Base-by-base conservation (phyloP, 768 basidiomycete species). In the Russula foetens region DNA sequence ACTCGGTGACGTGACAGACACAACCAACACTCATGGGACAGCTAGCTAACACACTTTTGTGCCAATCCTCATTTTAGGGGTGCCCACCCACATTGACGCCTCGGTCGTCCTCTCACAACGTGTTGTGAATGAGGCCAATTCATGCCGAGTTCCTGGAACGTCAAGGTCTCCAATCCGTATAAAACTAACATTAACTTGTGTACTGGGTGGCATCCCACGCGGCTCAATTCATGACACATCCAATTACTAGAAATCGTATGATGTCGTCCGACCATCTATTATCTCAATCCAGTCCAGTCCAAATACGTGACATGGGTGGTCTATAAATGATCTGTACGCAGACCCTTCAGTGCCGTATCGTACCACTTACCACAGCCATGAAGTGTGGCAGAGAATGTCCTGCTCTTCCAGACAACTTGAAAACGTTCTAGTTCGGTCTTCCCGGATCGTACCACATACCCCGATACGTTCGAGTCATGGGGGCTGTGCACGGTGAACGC, bases 71-170 rank as follows among this genome's bases (percentile, higher is more conserved):
- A 23, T 8, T 58, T 60, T 28, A 44, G 39, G 61, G 61, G 51
- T 52, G 28, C 50, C n/a, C 38, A 12, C 28, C 44, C 7, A 43
- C 23, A 28, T 29, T 44, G 17, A 43, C n/a, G 14, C 21, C 44
- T 21, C 17, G 39, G 15, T 31, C 26, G 29, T 60, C 14, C 35
- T 28, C n/a, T 50, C 14, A 26, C 50, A 62, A 62, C 61, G 61
- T 62, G 61, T 58, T 53, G 56, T 62, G 53, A 62, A 62, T 47
- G 61, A 62, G 61, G 61, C 61, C 23, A 39, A 14, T n/a, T 28
- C 1, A 53, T 48, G 60, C 60, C 60, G 52, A 31, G 21, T 48
- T 46, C 50, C 56, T 62, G 60, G 60, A 14, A 7, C 44, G 29
- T 12, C 24, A 51, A 50, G 35, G 41, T 9, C 38, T 43, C 39